Base-by-base conservation (phyloP, 75 land plant genomes). In the Adiantum capillusveneris region DNA sequence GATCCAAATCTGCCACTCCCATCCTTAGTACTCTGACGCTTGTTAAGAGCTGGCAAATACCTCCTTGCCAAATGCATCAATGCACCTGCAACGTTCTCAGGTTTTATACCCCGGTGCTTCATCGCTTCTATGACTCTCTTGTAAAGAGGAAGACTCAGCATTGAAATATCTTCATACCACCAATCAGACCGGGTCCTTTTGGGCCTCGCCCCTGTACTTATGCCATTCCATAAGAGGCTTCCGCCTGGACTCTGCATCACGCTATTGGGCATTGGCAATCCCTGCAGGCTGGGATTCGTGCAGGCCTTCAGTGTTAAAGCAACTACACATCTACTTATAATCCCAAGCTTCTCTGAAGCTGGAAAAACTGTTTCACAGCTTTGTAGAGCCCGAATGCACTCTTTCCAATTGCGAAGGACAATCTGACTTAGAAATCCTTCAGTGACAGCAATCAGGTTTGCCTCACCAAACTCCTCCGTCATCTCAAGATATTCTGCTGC, bases 211-310 rank as follows among this genome's bases (percentile, higher is more conserved):
- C 96, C 96, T 0, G 90, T 90, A 57, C 84, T 85, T 62, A 90
- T 90, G 29, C 96, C 96, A 66, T 90, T 90, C 96, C 96, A 90
- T 17, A 90, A 60, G 9, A 90, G 70, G 59, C 87, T 85, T 29
- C 96, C 96, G 42, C 84, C 90, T n/a, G 96, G 96, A 64, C 90
- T 83, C 55, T 90, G 96, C 61, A 89, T 56, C 41, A 74, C 72
- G 29, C 84, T 80, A 73, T 72, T 74, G 78, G 70, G 73, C 79
- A 79, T 77, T 1, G 96, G 87, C 90, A 90, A 90, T 12, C 87
- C 87, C 67, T 78, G 62, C 80, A 80, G 14, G 56, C 80, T 83
- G 0, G 82, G 78, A 64, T 90, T 87, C 62, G 86, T 81, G 58
- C 86, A 85, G 31, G 70, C 87, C 80, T 80, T 85, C 66, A 70